Evolutionary conservation across 768 basidiomycete genomes (phyloP), one percentile per base, ranked within the genome.

Genomic region (Kockovaella imperatae): DNA sequence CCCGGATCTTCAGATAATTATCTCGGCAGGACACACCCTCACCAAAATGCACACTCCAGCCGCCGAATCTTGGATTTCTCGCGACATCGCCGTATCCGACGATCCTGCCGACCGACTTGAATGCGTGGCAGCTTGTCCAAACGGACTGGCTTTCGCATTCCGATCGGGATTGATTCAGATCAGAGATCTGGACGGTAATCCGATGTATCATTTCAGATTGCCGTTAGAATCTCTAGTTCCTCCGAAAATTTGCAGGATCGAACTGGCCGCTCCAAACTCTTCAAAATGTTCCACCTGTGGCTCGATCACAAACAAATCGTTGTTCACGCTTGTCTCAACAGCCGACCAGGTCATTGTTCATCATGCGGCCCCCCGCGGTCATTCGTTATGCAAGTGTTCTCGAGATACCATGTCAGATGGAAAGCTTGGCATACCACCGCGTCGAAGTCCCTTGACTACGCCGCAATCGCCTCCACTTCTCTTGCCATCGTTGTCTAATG

Each of bases 271-370:
- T 13, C 74, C 81, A 8, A 70, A 71, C 7, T 72, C 73, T 50
- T 78, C 77, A 52, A 77, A 73, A 3, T 95, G 90, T 65, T 75
- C 74, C 39, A 78, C 77, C 38, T 95, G 90, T 62, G 80, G 81
- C 18, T 80, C 86, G 50, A 74, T 77, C 11, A 79, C 80, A 0
- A 68, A 76, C 25, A 83, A 86, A 57, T 82, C 80, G 49, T 76
- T 90, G 60, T 71, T 78, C 35, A 68, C 84, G 18, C 75, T 81
- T 5, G 77, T 84, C 52, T 84, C 86, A 0, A 77, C 81, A n/a
- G 78, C 79, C 10, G 76, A 80, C 30, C 68, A 76, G 25, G 76
- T 89, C 31, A 74, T 76, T 21, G 75, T 89, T 59, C 82, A 83
- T 70, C 82, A 82, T 41, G 74, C 78, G 4, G 80, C 77, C 48